phyloP scores from a whole-genome alignment of 495 filamentous ascomycete species.

The Podospora didyma region DNA sequence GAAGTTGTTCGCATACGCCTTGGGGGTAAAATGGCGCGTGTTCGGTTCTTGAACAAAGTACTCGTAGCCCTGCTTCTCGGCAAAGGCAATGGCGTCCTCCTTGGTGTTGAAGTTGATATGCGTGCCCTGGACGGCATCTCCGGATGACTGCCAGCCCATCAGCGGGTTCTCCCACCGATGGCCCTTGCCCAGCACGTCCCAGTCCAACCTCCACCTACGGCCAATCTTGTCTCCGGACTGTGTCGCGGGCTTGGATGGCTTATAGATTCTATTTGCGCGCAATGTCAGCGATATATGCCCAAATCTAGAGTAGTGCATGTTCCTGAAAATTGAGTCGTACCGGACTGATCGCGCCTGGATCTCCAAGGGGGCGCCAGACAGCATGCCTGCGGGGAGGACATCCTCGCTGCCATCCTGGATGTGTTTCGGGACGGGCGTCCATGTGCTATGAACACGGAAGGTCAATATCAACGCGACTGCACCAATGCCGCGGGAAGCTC shows the following conservation, averaged over 20 bases:
- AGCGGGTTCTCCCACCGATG: constrained; percentile 97
- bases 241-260: constrained; percentile 83
- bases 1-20: constrained; percentile 98
- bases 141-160: constrained; percentile 98
- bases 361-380: constrained; percentile 91
- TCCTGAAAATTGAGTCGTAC: constrained; percentile 43
- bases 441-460: constrained; percentile 52
- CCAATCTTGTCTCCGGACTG: constrained; percentile 84
- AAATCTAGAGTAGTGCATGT: not conserved
- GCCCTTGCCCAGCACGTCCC: constrained; percentile 81
- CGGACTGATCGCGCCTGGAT: constrained; percentile 89
- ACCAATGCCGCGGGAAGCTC: constrained; percentile 12
- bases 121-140: constrained; percentile 88
- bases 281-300: not conserved
- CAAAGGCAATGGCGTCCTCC: constrained; percentile 92
- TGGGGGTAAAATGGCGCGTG: constrained; percentile 74
- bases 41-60: constrained; percentile 99
- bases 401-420: constrained; percentile 89
- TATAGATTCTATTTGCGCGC: constrained; percentile 65
- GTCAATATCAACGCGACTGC: not conserved
- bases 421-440: constrained; percentile 81
- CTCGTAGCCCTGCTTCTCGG: constrained; percentile 98
- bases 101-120: constrained; percentile 85
- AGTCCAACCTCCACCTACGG: constrained; percentile 96
- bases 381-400: constrained; percentile 70